phyloP scores from a whole-genome alignment of 2,329 filamentous ascomycete genomes.

The Davidsoniella eucalypti region DNA sequence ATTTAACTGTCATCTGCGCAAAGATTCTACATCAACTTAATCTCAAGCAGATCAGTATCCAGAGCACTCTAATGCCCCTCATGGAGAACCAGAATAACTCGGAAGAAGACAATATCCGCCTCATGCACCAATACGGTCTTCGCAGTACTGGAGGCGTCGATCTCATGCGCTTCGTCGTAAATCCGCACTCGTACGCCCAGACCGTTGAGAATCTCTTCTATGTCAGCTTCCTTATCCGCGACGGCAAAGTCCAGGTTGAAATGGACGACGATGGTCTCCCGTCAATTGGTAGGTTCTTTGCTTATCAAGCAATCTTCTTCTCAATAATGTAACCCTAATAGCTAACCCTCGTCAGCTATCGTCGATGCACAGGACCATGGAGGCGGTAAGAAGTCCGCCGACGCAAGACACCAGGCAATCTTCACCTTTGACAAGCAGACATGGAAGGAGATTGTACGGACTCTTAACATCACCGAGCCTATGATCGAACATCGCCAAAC shows the following conservation, averaged over 20 bases:
- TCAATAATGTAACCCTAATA: neutral
- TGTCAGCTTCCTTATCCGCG: slow-evolving; percentile 80
- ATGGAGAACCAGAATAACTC: slow-evolving; percentile 28
- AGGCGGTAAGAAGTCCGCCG: slow-evolving; percentile 24
- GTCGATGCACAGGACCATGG: slow-evolving; percentile 31
- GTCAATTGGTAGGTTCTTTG: slow-evolving; percentile 50
- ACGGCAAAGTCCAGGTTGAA: slow-evolving; percentile 61
- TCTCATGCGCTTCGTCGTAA: slow-evolving; percentile 75
- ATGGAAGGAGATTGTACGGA: slow-evolving; percentile 63
- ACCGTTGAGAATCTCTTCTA: slow-evolving; percentile 97
- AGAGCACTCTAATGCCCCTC: slow-evolving; percentile 28
- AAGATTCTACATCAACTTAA: slow-evolving; percentile 51
- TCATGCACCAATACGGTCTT: slow-evolving; percentile 51
- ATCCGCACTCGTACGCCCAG: slow-evolving; percentile 80
- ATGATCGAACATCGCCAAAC: slow-evolving; percentile 74
- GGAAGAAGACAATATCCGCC: slow-evolving; percentile 27
- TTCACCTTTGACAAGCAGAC: slow-evolving; percentile 72
- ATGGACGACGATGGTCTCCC: slow-evolving; percentile 60
- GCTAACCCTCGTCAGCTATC: slow-evolving; percentile 17
- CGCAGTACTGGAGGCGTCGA: slow-evolving; percentile 55
- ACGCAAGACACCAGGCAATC: slow-evolving; percentile 67
- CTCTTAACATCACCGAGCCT: slow-evolving; percentile 58
- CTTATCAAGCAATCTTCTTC: neutral
- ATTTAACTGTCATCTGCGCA: slow-evolving; percentile 62
- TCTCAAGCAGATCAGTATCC: slow-evolving; percentile 29